These are phyloP conservation scores for Silene latifolia DNA, from an alignment of 148 eudicot species.

Conservation along the genomic window DNA sequence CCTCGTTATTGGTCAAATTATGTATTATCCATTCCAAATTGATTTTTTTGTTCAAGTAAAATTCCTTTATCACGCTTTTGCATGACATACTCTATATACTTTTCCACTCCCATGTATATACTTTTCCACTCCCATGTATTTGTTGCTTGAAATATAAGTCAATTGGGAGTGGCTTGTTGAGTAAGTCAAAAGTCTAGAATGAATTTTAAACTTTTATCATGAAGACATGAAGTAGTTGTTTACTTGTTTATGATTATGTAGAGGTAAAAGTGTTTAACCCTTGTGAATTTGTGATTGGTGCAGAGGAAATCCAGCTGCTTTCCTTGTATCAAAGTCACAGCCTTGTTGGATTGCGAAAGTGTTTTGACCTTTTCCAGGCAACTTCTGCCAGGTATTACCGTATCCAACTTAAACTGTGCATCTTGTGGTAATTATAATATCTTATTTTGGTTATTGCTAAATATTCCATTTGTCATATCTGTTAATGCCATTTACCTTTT, in stretches of 20 bases:
- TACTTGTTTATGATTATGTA: conserved; percentile 2
- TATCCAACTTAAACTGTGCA: not conserved
- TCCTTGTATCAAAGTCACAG: conserved; percentile 22
- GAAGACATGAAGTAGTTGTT: not conserved
- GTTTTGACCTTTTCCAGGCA: conserved; percentile 28
- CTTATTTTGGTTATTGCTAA: not conserved
- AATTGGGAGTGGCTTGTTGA: conserved; percentile 10
- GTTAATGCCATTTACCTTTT: conserved; percentile 17
- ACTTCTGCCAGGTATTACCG: conserved; percentile 26
- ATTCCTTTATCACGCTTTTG: not conserved
- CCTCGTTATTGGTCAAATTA: too few relatives aligned
- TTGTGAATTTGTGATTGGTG: conserved; percentile 20
- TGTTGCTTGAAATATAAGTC: conserved; percentile 14
- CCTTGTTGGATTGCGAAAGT: conserved; percentile 21
- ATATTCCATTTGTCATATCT: conserved; percentile 23
- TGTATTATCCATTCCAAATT: too few relatives aligned
- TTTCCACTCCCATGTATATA: too few relatives aligned
- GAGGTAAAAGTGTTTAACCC: conserved; percentile 12
- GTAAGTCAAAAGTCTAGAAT: conserved; percentile 14
- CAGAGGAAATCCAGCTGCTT: conserved; percentile 35
- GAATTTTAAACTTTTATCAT: not conserved
- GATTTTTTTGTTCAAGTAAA: too few relatives aligned
- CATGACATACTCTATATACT: not conserved
- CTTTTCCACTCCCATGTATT: not conserved
- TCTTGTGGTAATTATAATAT: conserved; percentile 5